Percentiles rank a stretch among this genome's conserved stretches.
phyloP scores from a whole-genome alignment of 169 alveolate species.

The Gregarina niphandrodes region DNA sequence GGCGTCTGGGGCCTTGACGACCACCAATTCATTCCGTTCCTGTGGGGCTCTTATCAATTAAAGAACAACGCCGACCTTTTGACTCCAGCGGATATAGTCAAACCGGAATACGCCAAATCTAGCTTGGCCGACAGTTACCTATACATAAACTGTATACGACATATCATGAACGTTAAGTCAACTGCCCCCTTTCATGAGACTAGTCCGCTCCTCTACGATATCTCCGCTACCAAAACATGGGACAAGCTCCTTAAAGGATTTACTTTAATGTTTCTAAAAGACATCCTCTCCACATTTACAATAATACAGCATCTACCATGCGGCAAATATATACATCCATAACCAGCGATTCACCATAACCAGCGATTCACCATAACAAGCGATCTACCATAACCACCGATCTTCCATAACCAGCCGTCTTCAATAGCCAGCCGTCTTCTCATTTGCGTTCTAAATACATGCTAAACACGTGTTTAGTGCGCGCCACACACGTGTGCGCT shows the following conservation, averaged over 20 bases:
- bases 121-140: neutral
- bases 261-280: constrained; percentile 20
- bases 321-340: constrained; percentile 6
- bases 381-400: too few species aligned
- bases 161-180: constrained; percentile 3
- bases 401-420: too few species aligned
- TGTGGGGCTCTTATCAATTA: constrained; percentile 24
- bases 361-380: too few species aligned
- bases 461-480: too few species aligned
- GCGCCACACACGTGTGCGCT: too few species aligned
- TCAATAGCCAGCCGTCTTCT: too few species aligned
- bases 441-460: too few species aligned
- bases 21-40: constrained; percentile 45
- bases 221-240: constrained; percentile 15
- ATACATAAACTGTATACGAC: neutral
- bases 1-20: constrained; percentile 99
- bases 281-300: constrained; percentile 18
- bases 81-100: neutral
- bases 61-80: constrained; percentile 4
- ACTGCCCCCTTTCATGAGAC: constrained; percentile 21
- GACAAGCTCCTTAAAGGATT: constrained; percentile 12
- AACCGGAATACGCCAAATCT: neutral
- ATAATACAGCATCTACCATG: constrained; percentile 21
- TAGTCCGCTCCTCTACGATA: constrained; percentile 21
- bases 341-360: too few species aligned